A percentile compares a stretch with the other conserved stretches of the same genome.
These are phyloP conservation scores for Sphaerulina musiva DNA, from an alignment of 2,329 filamentous ascomycete species.

Conservation along the genomic window DNA sequence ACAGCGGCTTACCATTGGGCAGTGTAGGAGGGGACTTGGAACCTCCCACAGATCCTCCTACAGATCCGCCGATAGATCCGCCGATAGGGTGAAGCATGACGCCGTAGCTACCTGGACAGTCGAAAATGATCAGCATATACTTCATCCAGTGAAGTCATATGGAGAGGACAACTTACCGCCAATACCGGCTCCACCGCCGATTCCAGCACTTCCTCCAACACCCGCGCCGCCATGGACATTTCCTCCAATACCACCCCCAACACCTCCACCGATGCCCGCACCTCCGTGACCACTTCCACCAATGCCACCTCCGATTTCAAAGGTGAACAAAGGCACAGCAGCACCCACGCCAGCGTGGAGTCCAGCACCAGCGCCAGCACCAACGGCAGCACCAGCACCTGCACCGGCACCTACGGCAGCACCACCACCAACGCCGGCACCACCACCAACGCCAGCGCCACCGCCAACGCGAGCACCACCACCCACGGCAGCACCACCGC, in stretches of 20 bases:
- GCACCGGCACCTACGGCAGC: neutral
- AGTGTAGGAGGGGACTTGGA: neutral
- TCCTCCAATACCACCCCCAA: too few species aligned
- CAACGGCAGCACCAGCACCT: too few species aligned
- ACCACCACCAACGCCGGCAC: neutral
- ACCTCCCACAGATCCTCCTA: too few species aligned
- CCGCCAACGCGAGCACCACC: neutral
- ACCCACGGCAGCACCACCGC: neutral
- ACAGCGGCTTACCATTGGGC: slow-evolving; percentile 11
- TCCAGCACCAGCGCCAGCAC: too few species aligned
- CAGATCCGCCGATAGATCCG: too few species aligned
- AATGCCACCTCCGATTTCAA: neutral
- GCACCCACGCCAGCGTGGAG: too few species aligned
- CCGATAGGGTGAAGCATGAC: neutral
- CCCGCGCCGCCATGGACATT: too few species aligned
- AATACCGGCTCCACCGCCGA: slow-evolving; percentile 1
- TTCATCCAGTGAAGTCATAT: neutral
- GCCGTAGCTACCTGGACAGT: slow-evolving; percentile 2
- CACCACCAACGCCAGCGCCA: too few species aligned
- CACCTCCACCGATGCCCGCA: neutral
- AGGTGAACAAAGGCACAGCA: too few species aligned
- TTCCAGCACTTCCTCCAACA: neutral
- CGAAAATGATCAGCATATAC: neutral
- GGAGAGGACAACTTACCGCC: neutral
- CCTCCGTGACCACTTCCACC: neutral